Percentiles rank a stretch among this genome's conserved stretches.
Conservation (phyloP, 2,329 filamentous ascomycete species). For the Diaporthe sp. region DNA sequence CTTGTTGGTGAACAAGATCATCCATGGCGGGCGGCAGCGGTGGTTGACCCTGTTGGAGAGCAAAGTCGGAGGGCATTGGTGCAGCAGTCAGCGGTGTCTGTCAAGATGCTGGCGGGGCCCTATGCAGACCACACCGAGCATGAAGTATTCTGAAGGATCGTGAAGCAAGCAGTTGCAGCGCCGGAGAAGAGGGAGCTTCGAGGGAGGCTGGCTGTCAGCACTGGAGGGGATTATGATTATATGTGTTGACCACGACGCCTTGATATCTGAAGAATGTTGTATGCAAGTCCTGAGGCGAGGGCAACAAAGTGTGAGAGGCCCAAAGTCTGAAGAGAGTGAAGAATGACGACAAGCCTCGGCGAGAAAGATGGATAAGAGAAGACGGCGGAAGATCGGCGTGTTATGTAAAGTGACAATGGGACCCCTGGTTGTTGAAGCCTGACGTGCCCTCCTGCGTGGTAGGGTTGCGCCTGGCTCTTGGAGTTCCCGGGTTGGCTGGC, state of each 20-base stretch:
- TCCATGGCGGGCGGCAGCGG: constrained; percentile 26
- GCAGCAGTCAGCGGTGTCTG: constrained; percentile 11
- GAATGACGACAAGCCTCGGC: constrained; percentile 1
- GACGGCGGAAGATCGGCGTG: constrained; percentile 20
- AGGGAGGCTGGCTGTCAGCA: not conserved
- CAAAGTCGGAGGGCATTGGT: constrained; percentile 31
- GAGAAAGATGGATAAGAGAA: not conserved
- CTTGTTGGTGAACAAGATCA: constrained; percentile 29
- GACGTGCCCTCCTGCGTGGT: constrained; percentile 10
- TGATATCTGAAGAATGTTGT: not conserved
- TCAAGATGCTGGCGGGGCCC: constrained; percentile 14
- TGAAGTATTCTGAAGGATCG: not conserved
- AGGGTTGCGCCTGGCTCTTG: constrained; percentile 20
- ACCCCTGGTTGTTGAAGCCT: constrained; percentile 22
- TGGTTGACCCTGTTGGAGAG: constrained; percentile 26
- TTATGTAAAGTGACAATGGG: constrained; percentile 23
- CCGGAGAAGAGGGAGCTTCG: not conserved
- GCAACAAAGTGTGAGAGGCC: not conserved
- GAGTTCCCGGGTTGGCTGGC: constrained; percentile 21
- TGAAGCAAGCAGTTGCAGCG: not conserved
- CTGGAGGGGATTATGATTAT: constrained; percentile 21
- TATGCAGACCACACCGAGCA: constrained; percentile 20
- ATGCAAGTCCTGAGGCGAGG: not conserved
- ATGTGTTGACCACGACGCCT: not conserved
- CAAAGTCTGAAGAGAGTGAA: not conserved